Evolutionary conservation across 2,329 filamentous ascomycete genomes (phyloP).

Genomic region (Drechslerella stenobrocha): DNA sequence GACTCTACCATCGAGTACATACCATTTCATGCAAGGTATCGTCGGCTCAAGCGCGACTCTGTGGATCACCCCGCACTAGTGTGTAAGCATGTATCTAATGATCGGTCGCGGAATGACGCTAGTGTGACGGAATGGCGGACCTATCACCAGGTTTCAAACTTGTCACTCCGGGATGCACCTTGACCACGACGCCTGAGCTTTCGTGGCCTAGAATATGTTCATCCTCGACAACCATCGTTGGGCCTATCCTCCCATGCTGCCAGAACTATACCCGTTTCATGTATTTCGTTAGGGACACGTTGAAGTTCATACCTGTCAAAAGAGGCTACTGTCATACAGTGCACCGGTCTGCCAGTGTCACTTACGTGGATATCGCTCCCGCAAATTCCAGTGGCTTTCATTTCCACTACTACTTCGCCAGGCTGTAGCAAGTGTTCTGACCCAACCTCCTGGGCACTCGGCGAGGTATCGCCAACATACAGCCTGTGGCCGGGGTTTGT

Average conservation of each 20-base stretch:
- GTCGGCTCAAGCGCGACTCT: slow-evolving; percentile 93
- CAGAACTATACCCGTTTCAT: slow-evolving; percentile 99
- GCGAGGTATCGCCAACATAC: slow-evolving; percentile 79
- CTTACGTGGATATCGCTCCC: slow-evolving; percentile 63
- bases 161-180: slow-evolving; percentile 75
- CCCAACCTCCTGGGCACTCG: slow-evolving; percentile 73
- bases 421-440: slow-evolving; percentile 56
- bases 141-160: slow-evolving; percentile 75
- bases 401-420: slow-evolving; percentile 77
- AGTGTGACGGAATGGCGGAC: neutral
- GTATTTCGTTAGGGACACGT: too few species aligned
- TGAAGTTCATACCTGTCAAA: too few species aligned
- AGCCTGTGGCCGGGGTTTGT: slow-evolving; percentile 91
- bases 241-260: slow-evolving; percentile 91
- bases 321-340: too few species aligned
- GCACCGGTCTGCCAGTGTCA: too few species aligned
- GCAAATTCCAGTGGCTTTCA: slow-evolving; percentile 95
- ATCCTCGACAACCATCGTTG: slow-evolving; percentile 79
- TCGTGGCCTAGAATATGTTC: slow-evolving; percentile 95
- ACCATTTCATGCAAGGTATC: slow-evolving; percentile 81
- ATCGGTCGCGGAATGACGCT: neutral
- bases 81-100: neutral
- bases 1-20: neutral
- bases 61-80: too few species aligned
- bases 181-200: slow-evolving; percentile 64